These are phyloP conservation scores for Udeniomyces megalosporus DNA, from an alignment of 768 basidiomycete species.

Conservation along the genomic window DNA sequence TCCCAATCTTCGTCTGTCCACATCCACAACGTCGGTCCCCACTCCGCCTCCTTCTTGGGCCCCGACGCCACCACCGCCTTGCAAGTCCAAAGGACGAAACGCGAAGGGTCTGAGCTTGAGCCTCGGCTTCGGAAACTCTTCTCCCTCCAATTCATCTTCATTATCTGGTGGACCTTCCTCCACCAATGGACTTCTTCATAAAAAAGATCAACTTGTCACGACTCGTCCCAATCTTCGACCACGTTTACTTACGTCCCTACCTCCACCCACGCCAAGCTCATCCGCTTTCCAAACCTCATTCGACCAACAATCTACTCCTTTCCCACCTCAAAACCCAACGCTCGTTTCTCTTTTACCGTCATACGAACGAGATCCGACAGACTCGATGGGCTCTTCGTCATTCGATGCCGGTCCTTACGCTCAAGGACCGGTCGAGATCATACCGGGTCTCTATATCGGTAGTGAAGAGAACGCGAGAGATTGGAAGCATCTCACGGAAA, in stretches of 20 bases:
- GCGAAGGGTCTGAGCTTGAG: conserved; percentile 7
- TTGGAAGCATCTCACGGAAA: conserved; percentile 24
- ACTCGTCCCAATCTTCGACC: too few species aligned
- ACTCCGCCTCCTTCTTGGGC: neutral
- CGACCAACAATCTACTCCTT: neutral
- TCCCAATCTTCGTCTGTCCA: conserved; percentile 8
- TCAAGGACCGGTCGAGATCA: conserved; percentile 65
- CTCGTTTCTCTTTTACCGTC: conserved; percentile 6
- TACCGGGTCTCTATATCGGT: conserved; percentile 77
- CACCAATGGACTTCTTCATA: neutral
- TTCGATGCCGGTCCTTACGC: conserved; percentile 38
- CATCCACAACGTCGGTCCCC: neutral
- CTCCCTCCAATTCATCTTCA: neutral
- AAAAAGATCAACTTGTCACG: neutral
- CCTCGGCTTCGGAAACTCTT: conserved; percentile 1
- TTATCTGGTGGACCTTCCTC: neutral
- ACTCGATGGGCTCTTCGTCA: neutral
- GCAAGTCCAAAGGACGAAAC: neutral
- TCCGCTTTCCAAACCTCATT: too few species aligned
- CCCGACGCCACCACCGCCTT: neutral
- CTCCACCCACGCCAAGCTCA: neutral
- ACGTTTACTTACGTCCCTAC: neutral
- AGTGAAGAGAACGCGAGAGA: conserved; percentile 82
- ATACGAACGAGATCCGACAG: conserved; percentile 12
- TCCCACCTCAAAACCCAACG: neutral